phyloP scores from a whole-genome alignment of 192 early-diverging fungal species.

The Coemansia sp. region DNA sequence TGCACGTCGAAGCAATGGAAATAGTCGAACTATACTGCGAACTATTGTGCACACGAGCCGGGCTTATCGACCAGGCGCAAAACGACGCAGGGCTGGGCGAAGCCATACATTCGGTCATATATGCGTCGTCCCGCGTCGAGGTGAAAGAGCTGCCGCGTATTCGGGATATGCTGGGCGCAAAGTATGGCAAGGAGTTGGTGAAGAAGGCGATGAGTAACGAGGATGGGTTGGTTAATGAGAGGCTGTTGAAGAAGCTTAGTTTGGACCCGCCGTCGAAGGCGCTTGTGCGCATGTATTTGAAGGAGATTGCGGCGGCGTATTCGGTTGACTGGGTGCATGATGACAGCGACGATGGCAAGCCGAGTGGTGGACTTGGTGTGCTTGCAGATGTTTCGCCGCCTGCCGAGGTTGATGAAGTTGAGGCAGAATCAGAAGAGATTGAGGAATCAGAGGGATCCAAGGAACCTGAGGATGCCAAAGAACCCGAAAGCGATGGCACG shows the following conservation, averaged over 20 bases:
- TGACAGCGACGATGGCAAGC: constrained; percentile 36
- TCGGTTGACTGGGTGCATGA: constrained; percentile 68
- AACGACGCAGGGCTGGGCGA: constrained; percentile 81
- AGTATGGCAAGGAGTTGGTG: constrained; percentile 83
- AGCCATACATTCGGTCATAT: constrained; percentile 86
- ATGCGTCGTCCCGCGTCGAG: constrained; percentile 82
- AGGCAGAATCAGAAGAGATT: neutral
- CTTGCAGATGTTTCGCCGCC: neutral
- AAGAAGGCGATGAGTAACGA: constrained; percentile 70
- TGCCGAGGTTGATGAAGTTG: neutral
- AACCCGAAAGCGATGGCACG: neutral
- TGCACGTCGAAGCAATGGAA: constrained; percentile 88
- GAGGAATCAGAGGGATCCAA: neutral
- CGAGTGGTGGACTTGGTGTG: constrained; percentile 19
- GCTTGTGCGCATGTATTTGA: constrained; percentile 82
- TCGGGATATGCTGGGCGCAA: constrained; percentile 74
- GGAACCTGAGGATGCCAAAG: neutral
- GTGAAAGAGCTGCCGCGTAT: constrained; percentile 77
- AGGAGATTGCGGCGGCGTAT: constrained; percentile 82
- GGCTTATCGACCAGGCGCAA: constrained; percentile 74
- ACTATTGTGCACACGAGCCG: constrained; percentile 80
- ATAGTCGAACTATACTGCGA: constrained; percentile 92
- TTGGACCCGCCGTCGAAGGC: constrained; percentile 74
- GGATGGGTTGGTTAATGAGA: constrained; percentile 69
- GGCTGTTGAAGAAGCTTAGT: constrained; percentile 74